Evolutionary conservation across 345 rosid genomes (phyloP).

Genomic region (Crucihimalaya himalaica): DNA sequence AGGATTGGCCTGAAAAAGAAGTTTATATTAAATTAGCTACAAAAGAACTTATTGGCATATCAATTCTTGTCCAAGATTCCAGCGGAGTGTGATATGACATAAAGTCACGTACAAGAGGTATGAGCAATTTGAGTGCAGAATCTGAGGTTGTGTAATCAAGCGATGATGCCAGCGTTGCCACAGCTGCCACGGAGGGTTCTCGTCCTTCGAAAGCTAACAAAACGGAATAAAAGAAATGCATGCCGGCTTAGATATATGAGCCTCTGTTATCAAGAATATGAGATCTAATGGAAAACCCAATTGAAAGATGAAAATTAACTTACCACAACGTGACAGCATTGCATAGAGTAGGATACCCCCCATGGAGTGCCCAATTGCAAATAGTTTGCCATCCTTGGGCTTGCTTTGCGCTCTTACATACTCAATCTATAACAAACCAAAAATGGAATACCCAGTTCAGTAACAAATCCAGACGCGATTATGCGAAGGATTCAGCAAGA

Average conservation of each 20-base stretch:
- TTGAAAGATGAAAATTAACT: slow-evolving; percentile 18
- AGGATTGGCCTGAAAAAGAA: slow-evolving; percentile 81
- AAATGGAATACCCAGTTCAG: slow-evolving; percentile 31
- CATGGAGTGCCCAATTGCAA: slow-evolving; percentile 80
- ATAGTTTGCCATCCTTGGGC: slow-evolving; percentile 74
- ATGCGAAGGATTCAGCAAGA: slow-evolving; percentile 2
- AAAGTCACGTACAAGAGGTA: slow-evolving; percentile 74
- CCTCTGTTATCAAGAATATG: slow-evolving; percentile 13
- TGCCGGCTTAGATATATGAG: neutral
- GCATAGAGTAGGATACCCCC: slow-evolving; percentile 48
- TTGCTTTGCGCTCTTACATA: slow-evolving; percentile 46
- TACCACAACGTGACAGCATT: slow-evolving; percentile 43
- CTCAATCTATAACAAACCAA: slow-evolving; percentile 42
- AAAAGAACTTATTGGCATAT: slow-evolving; percentile 7
- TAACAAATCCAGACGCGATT: neutral
- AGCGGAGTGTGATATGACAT: neutral
- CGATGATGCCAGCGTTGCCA: slow-evolving; percentile 88
- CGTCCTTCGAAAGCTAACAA: slow-evolving; percentile 70
- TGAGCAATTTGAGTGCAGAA: slow-evolving; percentile 77
- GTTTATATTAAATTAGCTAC: slow-evolving; percentile 26
- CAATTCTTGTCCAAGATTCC: slow-evolving; percentile 15
- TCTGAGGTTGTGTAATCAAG: slow-evolving; percentile 86
- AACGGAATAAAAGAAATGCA: slow-evolving; percentile 23
- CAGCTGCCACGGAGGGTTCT: slow-evolving; percentile 67
- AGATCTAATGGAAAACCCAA: slow-evolving; percentile 8